Evolutionary conservation across 208 protist genomes (phyloP).

Genomic region (Trypanosoma brucei): DNA sequence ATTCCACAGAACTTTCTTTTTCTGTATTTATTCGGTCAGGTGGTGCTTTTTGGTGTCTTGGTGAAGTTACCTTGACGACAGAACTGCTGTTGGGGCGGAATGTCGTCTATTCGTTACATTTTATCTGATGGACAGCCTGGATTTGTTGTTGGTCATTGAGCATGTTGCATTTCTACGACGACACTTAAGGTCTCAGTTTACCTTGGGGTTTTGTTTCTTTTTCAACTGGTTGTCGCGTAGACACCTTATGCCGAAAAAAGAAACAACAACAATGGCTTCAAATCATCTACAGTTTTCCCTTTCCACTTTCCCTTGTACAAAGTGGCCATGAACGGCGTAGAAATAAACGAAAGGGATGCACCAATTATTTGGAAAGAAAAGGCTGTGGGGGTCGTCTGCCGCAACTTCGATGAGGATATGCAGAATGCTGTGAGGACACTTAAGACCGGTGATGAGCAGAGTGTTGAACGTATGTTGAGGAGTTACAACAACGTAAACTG

Average conservation of each 20-base stretch:
- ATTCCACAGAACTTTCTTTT: no score
- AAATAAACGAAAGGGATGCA: not conserved
- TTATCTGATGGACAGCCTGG: no score
- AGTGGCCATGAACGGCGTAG: no score
- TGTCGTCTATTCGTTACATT: no score
- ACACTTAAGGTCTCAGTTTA: not conserved
- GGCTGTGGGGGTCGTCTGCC: not conserved
- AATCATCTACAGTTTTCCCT: not conserved
- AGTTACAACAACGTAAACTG: slow-evolving; percentile 45
- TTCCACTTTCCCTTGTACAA: not conserved
- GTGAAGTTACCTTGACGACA: no score
- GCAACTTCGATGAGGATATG: slow-evolving; percentile 16
- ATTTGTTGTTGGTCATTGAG: not conserved
- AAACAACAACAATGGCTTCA: not conserved
- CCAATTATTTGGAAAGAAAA: slow-evolving; percentile 13
- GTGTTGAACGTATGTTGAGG: slow-evolving; percentile 44
- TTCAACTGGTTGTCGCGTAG: not conserved
- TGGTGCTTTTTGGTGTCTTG: no score
- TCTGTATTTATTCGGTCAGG: no score
- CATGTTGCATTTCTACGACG: not conserved
- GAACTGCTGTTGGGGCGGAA: no score
- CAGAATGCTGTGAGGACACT: slow-evolving; percentile 31
- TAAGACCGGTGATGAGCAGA: slow-evolving; percentile 24
- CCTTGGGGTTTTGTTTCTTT: slow-evolving; percentile 6
- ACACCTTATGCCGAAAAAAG: not conserved